A percentile compares a stretch with the other conserved stretches of the same genome.
Evolutionary conservation across 2,329 filamentous ascomycete species (phyloP).

Genomic region (Aspergillus fumigatus): DNA sequence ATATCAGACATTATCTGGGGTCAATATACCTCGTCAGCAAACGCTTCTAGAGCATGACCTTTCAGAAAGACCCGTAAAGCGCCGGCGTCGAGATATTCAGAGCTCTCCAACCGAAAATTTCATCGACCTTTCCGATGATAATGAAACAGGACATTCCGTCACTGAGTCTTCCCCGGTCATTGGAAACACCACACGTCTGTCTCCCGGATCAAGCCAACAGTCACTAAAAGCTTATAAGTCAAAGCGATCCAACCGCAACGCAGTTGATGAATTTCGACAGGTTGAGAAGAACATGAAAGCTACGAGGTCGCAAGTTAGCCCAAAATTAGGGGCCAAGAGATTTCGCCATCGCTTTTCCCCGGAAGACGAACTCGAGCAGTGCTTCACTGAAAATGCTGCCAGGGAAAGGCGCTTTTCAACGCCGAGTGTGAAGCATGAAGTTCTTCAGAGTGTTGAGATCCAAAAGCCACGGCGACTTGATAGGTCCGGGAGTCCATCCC

Average conservation of each 20-base stretch:
- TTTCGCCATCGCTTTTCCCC: constrained; percentile 1
- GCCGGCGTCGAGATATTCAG: constrained; percentile 21
- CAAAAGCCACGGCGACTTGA: background rate
- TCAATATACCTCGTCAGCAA: constrained; percentile 5
- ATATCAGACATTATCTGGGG: constrained; percentile 3
- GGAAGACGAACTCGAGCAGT: constrained; percentile 16
- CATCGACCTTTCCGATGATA: constrained; percentile 18
- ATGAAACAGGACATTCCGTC: constrained; percentile 7
- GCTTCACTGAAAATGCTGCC: constrained; percentile 21
- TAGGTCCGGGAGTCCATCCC: background rate
- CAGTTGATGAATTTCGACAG: constrained; percentile 16
- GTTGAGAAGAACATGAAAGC: constrained; percentile 16
- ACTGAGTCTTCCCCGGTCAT: constrained; percentile 3
- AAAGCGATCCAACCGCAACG: background rate
- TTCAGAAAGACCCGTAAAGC: constrained; percentile 24
- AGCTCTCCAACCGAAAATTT: background rate
- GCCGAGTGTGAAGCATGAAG: constrained; percentile 4
- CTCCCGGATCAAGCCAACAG: constrained; percentile 18
- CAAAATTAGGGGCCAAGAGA: constrained; percentile 4
- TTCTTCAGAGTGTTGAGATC: constrained; percentile 17
- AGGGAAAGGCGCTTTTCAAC: constrained; percentile 18
- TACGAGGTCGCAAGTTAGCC: constrained; percentile 3
- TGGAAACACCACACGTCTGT: constrained; percentile 12
- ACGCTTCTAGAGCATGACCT: constrained; percentile 15
- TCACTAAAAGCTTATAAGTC: constrained; percentile 5